Conservation (phyloP, 2,329 filamentous ascomycete genomes). For the Phoma herbarum region DNA sequence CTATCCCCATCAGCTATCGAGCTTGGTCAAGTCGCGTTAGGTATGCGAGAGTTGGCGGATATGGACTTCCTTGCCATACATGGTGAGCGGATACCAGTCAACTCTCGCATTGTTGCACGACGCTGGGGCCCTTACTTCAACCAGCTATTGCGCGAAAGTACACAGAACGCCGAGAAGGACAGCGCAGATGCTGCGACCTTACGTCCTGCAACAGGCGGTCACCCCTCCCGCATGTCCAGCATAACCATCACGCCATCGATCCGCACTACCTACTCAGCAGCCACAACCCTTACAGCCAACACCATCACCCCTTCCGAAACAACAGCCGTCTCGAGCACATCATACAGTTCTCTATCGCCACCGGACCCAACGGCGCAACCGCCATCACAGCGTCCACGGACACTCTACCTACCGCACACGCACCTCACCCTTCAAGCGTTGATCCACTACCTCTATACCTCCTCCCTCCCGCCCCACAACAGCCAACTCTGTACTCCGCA, state of each 20-base stretch:
- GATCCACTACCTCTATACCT: slow-evolving; percentile 93
- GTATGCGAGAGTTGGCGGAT: slow-evolving; percentile 85
- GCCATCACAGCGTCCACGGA: slow-evolving; percentile 76
- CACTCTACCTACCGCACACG: slow-evolving; percentile 92
- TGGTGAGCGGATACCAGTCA: slow-evolving; percentile 91
- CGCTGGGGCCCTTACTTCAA: slow-evolving; percentile 98
- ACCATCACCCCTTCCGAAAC: slow-evolving; percentile 49
- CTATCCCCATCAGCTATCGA: slow-evolving; percentile 83
- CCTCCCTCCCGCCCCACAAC: slow-evolving; percentile 77
- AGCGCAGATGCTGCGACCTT: slow-evolving; percentile 76
- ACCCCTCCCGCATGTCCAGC: slow-evolving; percentile 77
- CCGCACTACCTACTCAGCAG: slow-evolving; percentile 58
- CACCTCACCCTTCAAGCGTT: slow-evolving; percentile 88
- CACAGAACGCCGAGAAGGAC: slow-evolving; percentile 65
- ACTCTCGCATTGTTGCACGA: slow-evolving; percentile 85
- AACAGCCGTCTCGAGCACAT: slow-evolving; percentile 52
- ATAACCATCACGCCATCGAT: slow-evolving; percentile 82
- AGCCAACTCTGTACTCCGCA: slow-evolving; percentile 90
- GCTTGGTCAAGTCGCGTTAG: slow-evolving; percentile 80
- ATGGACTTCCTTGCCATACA: slow-evolving; percentile 96
- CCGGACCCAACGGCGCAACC: slow-evolving; percentile 63
- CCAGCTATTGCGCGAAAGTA: slow-evolving; percentile 83
- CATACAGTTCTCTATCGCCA: slow-evolving; percentile 56
- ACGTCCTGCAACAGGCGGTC: slow-evolving; percentile 64
- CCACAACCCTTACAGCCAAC: slow-evolving; percentile 55